Conservation (phyloP, 2,329 filamentous ascomycete genomes). For the Madurella fahalii region DNA sequence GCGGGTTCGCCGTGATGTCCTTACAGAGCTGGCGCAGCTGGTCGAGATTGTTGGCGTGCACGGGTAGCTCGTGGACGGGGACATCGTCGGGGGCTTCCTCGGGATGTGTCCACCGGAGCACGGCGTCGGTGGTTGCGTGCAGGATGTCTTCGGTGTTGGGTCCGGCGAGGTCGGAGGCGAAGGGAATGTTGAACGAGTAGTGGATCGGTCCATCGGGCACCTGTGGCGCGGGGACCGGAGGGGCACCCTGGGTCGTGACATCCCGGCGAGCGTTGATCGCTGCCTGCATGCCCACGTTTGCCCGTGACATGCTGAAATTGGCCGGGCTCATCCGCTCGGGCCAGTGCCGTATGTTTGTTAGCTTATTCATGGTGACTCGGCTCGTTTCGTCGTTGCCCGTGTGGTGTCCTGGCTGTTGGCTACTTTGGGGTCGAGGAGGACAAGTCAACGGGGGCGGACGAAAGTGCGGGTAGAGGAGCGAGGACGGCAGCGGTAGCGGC, state of each 20-base stretch:
- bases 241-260: slow-evolving; percentile 46
- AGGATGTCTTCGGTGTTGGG: slow-evolving; percentile 93
- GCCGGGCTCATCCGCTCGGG: slow-evolving; percentile 62
- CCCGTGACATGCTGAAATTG: slow-evolving; percentile 61
- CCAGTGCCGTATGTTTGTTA: slow-evolving; percentile 70
- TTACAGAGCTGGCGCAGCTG: slow-evolving; percentile 75
- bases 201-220: slow-evolving; percentile 75
- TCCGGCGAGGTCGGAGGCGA: slow-evolving; percentile 85
- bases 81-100: slow-evolving; percentile 80
- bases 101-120: slow-evolving; percentile 90
- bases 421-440: background rate
- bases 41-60: slow-evolving; percentile 82
- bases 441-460: background rate
- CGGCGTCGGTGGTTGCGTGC: slow-evolving; percentile 82
- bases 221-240: slow-evolving; percentile 62
- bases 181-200: slow-evolving; percentile 95
- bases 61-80: slow-evolving; percentile 83
- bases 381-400: slow-evolving; percentile 2
- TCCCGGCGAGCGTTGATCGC: slow-evolving; percentile 56
- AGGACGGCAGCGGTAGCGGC: slow-evolving; percentile 11
- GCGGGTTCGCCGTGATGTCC: slow-evolving; percentile 66
- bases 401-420: slow-evolving; percentile 2
- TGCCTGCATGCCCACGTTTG: slow-evolving; percentile 50
- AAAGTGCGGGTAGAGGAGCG: background rate
- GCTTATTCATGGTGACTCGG: slow-evolving; percentile 59